Base-by-base conservation (phyloP, 1,139 yeast species). In the Meyerozyma elateridarum region DNA sequence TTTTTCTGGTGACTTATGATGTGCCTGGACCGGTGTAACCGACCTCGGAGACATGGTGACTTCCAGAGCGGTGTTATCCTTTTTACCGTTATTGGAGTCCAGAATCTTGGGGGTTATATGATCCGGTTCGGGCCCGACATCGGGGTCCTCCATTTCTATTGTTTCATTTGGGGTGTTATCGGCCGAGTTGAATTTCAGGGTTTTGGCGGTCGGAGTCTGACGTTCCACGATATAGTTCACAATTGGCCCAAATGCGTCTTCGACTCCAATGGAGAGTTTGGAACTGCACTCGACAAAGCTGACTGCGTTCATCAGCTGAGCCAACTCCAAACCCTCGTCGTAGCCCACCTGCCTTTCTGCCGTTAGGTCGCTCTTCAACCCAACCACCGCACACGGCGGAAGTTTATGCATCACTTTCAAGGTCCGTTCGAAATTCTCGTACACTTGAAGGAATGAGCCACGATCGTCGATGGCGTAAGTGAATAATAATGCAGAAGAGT, bases 311-410 rank as follows among this genome's bases (percentile, higher is more conserved):
- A 61, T 43, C 5, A 41, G 31, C 2, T 38, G 20, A 5, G 67
- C 60, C 32, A 64, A 51, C 5, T 36, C 46, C 21, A 37, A 22
- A 2, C 64, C 71, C 34, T 63, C 62, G 4, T 51, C 53, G 32
- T 33, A 48, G 14, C 46, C 36, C 2, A 62, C 62, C 30, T 53
- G 59, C 25, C 65, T 44, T 15, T 45, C 45, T 2, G 36, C 36
- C 13, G 46, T 54, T 17, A 46, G 34, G 33, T 66, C 71, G 13
- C 49, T 33, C 35, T 59, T 60, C n/a, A 64, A 44, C 0, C 61
- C 70, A 8, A 56, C 60, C 11, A 65, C 39, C 3, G 53, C 52
- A 5, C 59, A 39, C 0, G 66, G 64, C 4, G 66, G 65, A 25
- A 51, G 41, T 2, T 38, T 41, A 1, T 38, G 42, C 21, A 56